A percentile compares a stretch with the other conserved stretches of the same genome.
phyloP scores from a whole-genome alignment of 805 yeast species.

The Ogataea siamensis region DNA sequence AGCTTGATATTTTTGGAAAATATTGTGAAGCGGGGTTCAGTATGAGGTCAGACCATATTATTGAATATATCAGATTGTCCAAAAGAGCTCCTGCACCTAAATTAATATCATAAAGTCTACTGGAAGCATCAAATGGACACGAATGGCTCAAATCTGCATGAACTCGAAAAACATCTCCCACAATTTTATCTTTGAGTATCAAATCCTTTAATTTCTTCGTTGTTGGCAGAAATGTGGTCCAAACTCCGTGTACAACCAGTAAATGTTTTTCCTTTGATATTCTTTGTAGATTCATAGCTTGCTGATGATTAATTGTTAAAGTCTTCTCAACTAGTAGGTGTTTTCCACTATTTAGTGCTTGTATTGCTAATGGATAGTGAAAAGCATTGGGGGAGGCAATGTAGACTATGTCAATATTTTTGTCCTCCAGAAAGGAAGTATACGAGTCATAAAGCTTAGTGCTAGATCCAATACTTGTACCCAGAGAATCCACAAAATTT shows the following conservation, averaged over 20 bases:
- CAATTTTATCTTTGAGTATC: constrained; percentile 29
- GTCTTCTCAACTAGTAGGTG: constrained; percentile 57
- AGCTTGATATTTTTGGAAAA: constrained; percentile 26
- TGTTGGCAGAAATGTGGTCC: constrained; percentile 54
- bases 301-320: constrained; percentile 47
- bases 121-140: constrained; percentile 3
- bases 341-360: constrained; percentile 44
- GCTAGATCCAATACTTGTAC: too few species aligned
- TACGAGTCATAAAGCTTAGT: constrained; percentile 30
- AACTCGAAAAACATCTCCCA: constrained; percentile 48
- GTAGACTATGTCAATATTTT: constrained; percentile 45
- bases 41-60: constrained; percentile 43
- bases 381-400: constrained; percentile 53
- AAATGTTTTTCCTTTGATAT: constrained; percentile 42
- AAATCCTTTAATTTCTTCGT: constrained; percentile 33
- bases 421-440: constrained; percentile 40
- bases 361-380: constrained; percentile 44
- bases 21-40: constrained; percentile 33
- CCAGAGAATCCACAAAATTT: constrained; percentile 12
- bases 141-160: constrained; percentile 38
- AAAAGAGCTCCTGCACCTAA: constrained; percentile 58
- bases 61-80: constrained; percentile 52
- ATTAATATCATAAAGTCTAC: constrained; percentile 40
- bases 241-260: constrained; percentile 56
- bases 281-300: constrained; percentile 39